Evolutionary conservation across 768 basidiomycete species (phyloP), one percentile per base, ranked within the genome.

Genomic region (Termitomyces sp.): DNA sequence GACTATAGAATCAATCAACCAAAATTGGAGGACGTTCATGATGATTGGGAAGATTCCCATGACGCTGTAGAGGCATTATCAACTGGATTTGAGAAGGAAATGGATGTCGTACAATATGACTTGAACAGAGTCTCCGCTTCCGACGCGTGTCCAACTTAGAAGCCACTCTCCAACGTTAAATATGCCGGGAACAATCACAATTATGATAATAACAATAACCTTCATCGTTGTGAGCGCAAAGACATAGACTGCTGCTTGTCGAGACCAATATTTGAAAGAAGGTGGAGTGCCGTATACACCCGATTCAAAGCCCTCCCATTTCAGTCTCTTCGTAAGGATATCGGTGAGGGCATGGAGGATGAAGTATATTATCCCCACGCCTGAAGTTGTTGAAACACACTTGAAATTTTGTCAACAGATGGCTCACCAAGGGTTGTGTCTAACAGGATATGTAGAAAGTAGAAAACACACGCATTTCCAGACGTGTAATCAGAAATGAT

Each of bases 11-110:
- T 97, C 93, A 57, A 97, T 94, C 51, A 97, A 75, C 86, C 94
- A 94, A 79, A 98, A 98, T 68, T 98, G 96, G 12, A 92, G 63
- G 37, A 93, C 73, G 69, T 94, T 94, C 90, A 92, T 92, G 43
- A 86, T 73, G 62, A 90, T 88, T 0, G 94, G 94, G 73, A 95
- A 94, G 52, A 96, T 71, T 53, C 92, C 92, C 92, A 98, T 94
- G 24, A 87, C 88, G 63, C 90, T 92, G 61, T 47, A 20, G 59
- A 58, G 24, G 5, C 24, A 24, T 36, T 20, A 58, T 56, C 66
- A 59, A 47, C 20, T 26, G 7, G 26, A 37, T 50, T 18, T 8
- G 14, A n/a, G 16, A 12, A 64, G 58, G 27, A 20, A 27, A 46
- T 18, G 47, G 36, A 53, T 29, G 36, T 79, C 90, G 61, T 67